phyloP scores from a whole-genome alignment of 495 filamentous ascomycete genomes.

The Podospora pseudopauciseta region DNA sequence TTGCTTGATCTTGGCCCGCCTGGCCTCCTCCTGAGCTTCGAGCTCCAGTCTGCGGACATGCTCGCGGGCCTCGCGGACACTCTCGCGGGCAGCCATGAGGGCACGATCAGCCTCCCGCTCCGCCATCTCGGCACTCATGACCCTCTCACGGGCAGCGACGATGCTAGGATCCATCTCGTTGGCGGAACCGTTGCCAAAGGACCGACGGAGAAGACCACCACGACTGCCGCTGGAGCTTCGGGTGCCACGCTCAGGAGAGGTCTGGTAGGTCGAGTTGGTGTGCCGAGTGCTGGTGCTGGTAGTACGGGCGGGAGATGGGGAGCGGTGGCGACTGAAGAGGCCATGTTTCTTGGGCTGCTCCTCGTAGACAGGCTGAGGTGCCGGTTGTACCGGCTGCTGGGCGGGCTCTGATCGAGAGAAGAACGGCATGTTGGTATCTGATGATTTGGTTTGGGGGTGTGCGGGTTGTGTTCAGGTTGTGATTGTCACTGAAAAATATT shows the following conservation, averaged over 20 bases:
- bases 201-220: conserved; percentile 38
- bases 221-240: conserved; percentile 23
- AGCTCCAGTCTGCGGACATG: conserved; percentile 60
- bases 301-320: conserved; percentile 37
- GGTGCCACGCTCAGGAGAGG: conserved; percentile 20
- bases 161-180: conserved; percentile 56
- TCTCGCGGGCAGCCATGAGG: conserved; percentile 50
- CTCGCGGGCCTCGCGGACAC: conserved; percentile 58
- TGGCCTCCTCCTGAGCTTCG: conserved; percentile 60
- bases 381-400: conserved; percentile 36
- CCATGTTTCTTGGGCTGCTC: conserved; percentile 37
- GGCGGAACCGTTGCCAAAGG: conserved; percentile 43
- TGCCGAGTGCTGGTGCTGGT: conserved; percentile 29
- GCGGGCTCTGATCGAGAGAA: conserved; percentile 45
- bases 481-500: conserved; percentile 6
- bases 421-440: conserved; percentile 42
- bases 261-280: conserved; percentile 15
- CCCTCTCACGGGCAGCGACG: conserved; percentile 52
- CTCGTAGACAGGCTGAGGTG: conserved; percentile 22
- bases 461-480: conserved; percentile 1
- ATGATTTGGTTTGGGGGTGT: conserved; percentile 2
- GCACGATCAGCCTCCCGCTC: conserved; percentile 62
- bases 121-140: conserved; percentile 55
- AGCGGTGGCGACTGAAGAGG: conserved; percentile 47
- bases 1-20: conserved; percentile 62